Percentiles rank a stretch among this genome's conserved stretches.
phyloP scores from a whole-genome alignment of 305 asterid genomes.

The Withania somnifera region DNA sequence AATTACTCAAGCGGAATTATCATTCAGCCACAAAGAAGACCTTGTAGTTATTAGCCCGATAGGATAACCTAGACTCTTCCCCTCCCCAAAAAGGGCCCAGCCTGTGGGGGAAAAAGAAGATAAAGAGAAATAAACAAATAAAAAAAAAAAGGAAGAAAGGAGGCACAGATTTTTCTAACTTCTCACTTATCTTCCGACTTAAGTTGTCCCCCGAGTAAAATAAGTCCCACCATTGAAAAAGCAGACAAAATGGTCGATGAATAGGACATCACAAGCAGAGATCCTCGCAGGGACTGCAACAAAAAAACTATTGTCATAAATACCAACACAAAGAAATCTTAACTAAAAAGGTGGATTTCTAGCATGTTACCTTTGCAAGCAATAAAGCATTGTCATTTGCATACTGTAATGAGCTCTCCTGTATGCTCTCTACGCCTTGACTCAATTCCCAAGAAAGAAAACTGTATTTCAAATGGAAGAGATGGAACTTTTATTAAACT shows the following conservation, averaged over 20 bases:
- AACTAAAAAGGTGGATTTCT: neutral
- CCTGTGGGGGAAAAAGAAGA: neutral
- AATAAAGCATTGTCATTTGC: constrained; percentile 79
- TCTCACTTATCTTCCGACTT: constrained; percentile 46
- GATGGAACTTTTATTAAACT: neutral
- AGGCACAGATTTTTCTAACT: neutral
- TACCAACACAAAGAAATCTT: neutral
- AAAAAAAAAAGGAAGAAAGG: neutral
- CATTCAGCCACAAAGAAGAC: neutral
- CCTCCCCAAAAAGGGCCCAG: neutral
- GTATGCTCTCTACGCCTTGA: constrained; percentile 56
- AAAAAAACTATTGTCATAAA: neutral
- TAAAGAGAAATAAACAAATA: neutral
- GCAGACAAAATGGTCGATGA: constrained; percentile 53
- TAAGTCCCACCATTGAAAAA: constrained; percentile 47
- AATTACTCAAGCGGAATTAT: neutral
- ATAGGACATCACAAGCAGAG: constrained; percentile 49
- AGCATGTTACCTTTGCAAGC: constrained; percentile 56
- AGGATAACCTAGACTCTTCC: neutral
- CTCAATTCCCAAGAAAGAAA: constrained; percentile 66
- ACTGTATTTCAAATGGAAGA: constrained; percentile 26
- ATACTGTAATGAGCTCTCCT: constrained; percentile 70
- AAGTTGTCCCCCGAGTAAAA: constrained; percentile 56
- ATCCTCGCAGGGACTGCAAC: constrained; percentile 72
- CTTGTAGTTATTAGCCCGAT: neutral